These are phyloP conservation scores for Nicotiana benthamiana DNA, from an alignment of 257 asterid genomes.

Conservation along the genomic window DNA sequence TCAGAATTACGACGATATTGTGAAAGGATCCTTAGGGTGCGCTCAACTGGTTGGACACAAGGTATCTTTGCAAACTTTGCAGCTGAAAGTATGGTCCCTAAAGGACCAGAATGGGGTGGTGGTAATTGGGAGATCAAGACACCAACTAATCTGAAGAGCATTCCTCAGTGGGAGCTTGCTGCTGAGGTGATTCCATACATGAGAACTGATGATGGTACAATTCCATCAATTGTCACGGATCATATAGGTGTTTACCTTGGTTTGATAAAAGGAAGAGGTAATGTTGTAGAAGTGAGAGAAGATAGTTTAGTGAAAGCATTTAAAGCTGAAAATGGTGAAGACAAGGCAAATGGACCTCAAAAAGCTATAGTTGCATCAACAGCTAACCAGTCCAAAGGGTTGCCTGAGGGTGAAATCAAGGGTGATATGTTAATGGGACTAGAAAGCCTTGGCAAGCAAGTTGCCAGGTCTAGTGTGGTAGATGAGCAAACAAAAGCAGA, in stretches of 20 bases:
- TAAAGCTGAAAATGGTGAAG: conserved; percentile 50
- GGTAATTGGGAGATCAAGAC: conserved; percentile 99
- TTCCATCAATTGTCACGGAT: conserved; percentile 91
- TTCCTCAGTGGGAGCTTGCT: conserved; percentile 99
- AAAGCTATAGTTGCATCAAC: conserved; percentile 35
- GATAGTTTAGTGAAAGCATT: conserved; percentile 76
- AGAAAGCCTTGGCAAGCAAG: conserved; percentile 59
- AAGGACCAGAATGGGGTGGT: conserved; percentile 99
- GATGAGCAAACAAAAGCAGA: conserved; percentile 98
- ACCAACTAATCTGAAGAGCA: conserved; percentile 78
- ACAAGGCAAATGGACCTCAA: conserved; percentile 45
- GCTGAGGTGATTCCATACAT: conserved; percentile 99
- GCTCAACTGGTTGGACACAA: conserved; percentile 99
- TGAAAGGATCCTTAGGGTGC: conserved; percentile 90
- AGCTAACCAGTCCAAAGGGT: conserved; percentile 38
- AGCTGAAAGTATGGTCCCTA: conserved; percentile 99
- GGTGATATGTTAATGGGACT: conserved; percentile 68
- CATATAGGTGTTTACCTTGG: conserved; percentile 98
- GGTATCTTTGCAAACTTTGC: conserved; percentile 98
- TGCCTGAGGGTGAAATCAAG: conserved; percentile 35
- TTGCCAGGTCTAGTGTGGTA: conserved; percentile 37
- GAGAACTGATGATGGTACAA: conserved; percentile 96
- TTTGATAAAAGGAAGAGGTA: conserved; percentile 92
- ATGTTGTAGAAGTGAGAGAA: conserved; percentile 89
- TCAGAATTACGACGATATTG: conserved; percentile 93